Conservation (phyloP, 108 stramenopile species). For the Cylindrotheca closterium region DNA sequence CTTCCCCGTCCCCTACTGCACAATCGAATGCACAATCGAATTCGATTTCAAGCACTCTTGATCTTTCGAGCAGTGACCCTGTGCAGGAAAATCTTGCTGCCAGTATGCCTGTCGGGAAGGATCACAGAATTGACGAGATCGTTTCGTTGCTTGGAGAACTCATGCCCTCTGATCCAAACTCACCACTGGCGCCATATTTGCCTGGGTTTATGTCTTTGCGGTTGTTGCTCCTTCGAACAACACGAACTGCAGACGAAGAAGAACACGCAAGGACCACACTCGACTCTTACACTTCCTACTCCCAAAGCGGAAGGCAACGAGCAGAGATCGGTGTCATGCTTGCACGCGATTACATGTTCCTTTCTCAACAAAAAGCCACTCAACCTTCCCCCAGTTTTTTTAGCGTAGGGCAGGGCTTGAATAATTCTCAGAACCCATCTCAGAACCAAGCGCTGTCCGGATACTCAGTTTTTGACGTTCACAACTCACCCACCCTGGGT, state of each 20-base stretch:
- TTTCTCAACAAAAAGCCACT: constrained; percentile 51
- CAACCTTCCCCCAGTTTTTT: constrained; percentile 34
- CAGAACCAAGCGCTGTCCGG: constrained; percentile 26
- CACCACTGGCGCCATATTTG: constrained; percentile 61
- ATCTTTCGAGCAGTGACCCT: constrained; percentile 17
- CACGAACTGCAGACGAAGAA: constrained; percentile 58
- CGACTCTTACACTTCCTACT: constrained; percentile 79
- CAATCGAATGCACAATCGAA: constrained; percentile 8
- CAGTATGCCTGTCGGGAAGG: constrained; percentile 19
- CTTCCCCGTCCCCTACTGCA: not conserved
- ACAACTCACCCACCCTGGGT: constrained; percentile 54
- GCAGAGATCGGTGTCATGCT: constrained; percentile 83
- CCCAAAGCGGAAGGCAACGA: constrained; percentile 57
- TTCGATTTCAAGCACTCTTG: constrained; percentile 2
- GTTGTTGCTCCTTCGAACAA: constrained; percentile 58
- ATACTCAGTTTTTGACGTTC: constrained; percentile 36
- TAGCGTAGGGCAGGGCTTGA: constrained; percentile 36
- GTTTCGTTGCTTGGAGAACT: constrained; percentile 80
- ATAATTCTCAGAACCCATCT: constrained; percentile 8
- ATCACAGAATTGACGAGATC: constrained; percentile 60
- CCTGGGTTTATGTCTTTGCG: constrained; percentile 85
- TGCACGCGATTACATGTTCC: constrained; percentile 84
- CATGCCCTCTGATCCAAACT: constrained; percentile 82
- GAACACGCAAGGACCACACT: constrained; percentile 72
- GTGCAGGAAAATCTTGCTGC: not conserved